Percentiles rank a stretch among this genome's conserved stretches.
Conservation (phyloP, 2,329 filamentous ascomycete genomes). For the Ceratocystis colombiana region DNA sequence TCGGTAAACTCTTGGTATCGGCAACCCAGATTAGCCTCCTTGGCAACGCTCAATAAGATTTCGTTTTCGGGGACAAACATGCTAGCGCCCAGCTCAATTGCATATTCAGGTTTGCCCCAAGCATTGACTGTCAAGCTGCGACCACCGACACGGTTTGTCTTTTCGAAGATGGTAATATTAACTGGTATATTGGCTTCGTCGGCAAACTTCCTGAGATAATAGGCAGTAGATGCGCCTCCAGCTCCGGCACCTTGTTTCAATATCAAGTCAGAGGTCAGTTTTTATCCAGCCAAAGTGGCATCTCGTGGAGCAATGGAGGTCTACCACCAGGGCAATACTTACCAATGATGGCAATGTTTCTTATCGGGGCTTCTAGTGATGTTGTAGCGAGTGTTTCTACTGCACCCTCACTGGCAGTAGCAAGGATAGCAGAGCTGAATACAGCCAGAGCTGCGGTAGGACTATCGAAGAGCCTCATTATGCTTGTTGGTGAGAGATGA, state of each 20-base stretch:
- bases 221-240: slow-evolving; percentile 77
- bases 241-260: slow-evolving; percentile 66
- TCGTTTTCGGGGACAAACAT: slow-evolving; percentile 82
- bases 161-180: slow-evolving; percentile 84
- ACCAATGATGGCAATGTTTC: slow-evolving; percentile 31
- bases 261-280: slow-evolving; percentile 14
- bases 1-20: slow-evolving; percentile 38
- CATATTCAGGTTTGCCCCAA: slow-evolving; percentile 54
- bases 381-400: neutral
- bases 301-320: neutral
- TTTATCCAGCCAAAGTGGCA: neutral
- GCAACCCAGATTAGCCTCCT: slow-evolving; percentile 58
- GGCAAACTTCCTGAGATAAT: slow-evolving; percentile 66
- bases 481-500: neutral
- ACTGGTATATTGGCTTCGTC: slow-evolving; percentile 48
- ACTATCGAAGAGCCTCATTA: neutral
- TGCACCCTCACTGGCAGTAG: neutral
- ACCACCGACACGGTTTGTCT: slow-evolving; percentile 65
- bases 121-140: slow-evolving; percentile 75
- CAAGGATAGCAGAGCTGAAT: neutral
- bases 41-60: slow-evolving; percentile 65
- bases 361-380: slow-evolving; percentile 13
- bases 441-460: neutral
- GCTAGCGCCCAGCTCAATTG: slow-evolving; percentile 78
- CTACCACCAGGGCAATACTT: slow-evolving; percentile 15